A percentile compares a stretch with the other conserved stretches of the same genome.
phyloP scores from a whole-genome alignment of 805 yeast species.

The Candida easanensis region DNA sequence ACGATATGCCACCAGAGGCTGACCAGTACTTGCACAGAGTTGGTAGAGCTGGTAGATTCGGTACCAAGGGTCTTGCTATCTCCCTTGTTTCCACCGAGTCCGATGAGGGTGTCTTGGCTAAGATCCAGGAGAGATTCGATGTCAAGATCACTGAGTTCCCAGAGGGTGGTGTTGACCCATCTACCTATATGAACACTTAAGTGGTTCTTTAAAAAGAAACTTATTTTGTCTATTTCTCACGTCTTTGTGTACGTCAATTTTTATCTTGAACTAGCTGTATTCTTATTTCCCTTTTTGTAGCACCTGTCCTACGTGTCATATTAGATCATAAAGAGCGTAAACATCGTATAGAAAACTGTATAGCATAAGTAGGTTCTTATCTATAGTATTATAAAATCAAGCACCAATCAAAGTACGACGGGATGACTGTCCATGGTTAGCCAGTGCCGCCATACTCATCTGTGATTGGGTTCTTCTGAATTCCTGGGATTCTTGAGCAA shows the following conservation, averaged over 20 bases:
- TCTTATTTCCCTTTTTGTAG: no score
- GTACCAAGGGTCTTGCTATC: constrained; percentile 97
- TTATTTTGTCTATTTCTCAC: background rate
- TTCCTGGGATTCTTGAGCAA: constrained; percentile 40
- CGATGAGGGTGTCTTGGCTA: constrained; percentile 85
- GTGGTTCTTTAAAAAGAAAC: background rate
- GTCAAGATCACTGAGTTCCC: constrained; percentile 95
- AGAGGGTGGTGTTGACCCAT: constrained; percentile 96
- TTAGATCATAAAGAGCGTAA: no score
- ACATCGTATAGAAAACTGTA: no score
- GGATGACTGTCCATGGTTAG: background rate
- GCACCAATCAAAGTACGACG: background rate
- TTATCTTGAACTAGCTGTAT: no score
- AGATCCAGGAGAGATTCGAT: constrained; percentile 96
- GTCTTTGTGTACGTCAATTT: no score
- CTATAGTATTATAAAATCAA: no score
- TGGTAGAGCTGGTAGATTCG: constrained; percentile 99
- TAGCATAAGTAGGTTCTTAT: no score
- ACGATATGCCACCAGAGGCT: constrained; percentile 94
- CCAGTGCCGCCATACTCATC: constrained; percentile 18
- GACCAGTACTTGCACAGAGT: constrained; percentile 99
- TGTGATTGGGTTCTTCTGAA: constrained; percentile 29
- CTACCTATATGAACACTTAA: constrained; percentile 95
- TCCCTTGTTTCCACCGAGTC: constrained; percentile 83
- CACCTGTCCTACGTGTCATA: no score